A percentile compares a stretch with the other conserved stretches of the same genome.
Conservation (phyloP, 2,329 filamentous ascomycete species). For the Stachybotrys chartarum region DNA sequence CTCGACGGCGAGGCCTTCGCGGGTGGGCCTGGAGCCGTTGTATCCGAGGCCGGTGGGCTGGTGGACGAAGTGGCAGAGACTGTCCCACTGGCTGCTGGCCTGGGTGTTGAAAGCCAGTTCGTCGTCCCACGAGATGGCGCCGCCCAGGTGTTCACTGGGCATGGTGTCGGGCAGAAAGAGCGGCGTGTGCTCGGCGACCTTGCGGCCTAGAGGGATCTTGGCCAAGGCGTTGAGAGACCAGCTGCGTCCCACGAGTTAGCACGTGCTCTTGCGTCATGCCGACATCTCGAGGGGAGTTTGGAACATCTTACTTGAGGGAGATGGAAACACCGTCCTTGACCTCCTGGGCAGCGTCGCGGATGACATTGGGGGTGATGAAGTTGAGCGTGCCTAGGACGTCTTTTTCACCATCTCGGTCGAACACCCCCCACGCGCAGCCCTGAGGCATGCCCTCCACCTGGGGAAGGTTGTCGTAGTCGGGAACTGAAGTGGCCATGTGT, state of each 20-base stretch:
- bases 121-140: conserved; percentile 34
- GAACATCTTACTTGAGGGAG: conserved; percentile 38
- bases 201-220: conserved; percentile 26
- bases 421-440: conserved; percentile 45
- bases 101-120: conserved; percentile 50
- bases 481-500: conserved; percentile 17
- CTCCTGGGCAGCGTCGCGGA: conserved; percentile 14
- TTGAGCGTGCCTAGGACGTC: conserved; percentile 46
- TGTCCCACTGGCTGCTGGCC: conserved; percentile 49
- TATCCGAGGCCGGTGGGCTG: conserved; percentile 36
- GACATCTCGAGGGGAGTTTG: background rate
- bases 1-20: conserved; percentile 19
- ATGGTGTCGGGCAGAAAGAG: conserved; percentile 19
- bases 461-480: conserved; percentile 36
- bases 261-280: background rate
- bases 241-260: conserved; percentile 13
- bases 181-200: conserved; percentile 26
- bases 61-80: conserved; percentile 40
- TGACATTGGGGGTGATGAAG: conserved; percentile 38
- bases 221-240: conserved; percentile 34
- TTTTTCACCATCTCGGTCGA: conserved; percentile 35
- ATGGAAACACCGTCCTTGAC: conserved; percentile 35
- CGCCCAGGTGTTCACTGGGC: conserved; percentile 15
- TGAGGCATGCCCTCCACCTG: conserved; percentile 34
- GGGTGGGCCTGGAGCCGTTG: conserved; percentile 36